phyloP scores from a whole-genome alignment of 768 basidiomycete genomes.

The Lactarius akahatsu region DNA sequence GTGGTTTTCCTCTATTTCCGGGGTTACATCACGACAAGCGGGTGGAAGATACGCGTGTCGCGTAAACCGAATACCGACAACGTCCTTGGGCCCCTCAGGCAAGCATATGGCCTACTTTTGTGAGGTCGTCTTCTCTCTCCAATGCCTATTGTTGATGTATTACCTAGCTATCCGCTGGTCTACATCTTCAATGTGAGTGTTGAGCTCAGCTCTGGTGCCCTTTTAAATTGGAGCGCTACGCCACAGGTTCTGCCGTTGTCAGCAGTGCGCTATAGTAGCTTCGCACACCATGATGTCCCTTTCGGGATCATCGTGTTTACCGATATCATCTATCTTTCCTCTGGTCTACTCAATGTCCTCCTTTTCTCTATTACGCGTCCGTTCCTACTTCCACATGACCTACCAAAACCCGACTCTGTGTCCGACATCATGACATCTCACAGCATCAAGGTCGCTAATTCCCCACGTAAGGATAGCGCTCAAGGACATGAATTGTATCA shows the following conservation, averaged over 20 bases:
- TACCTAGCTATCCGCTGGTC: conserved; percentile 44
- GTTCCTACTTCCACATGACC: conserved; percentile 35
- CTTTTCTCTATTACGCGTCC: conserved; percentile 43
- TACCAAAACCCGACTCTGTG: neutral
- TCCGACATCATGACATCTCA: neutral
- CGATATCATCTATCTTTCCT: conserved; percentile 43
- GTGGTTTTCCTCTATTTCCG: conserved; percentile 45
- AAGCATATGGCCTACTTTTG: conserved; percentile 4
- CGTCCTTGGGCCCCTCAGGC: neutral
- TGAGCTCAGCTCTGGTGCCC: neutral
- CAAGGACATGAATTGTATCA: neutral
- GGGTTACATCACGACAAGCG: conserved; percentile 38
- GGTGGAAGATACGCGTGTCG: conserved; percentile 31
- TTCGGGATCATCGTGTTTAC: conserved; percentile 41
- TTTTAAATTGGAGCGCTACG: neutral
- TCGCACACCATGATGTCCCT: conserved; percentile 36
- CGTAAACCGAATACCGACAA: neutral
- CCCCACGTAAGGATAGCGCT: neutral
- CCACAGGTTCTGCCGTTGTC: conserved; percentile 42
- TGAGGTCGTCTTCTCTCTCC: neutral
- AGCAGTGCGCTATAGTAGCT: conserved; percentile 41
- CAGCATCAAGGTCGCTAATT: neutral
- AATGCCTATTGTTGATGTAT: conserved; percentile 1
- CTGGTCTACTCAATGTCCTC: conserved; percentile 45
- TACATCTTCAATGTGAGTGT: conserved; percentile 39